Base-by-base conservation (phyloP, 495 filamentous ascomycete species). In the Aspergillus saccharolyticus region DNA sequence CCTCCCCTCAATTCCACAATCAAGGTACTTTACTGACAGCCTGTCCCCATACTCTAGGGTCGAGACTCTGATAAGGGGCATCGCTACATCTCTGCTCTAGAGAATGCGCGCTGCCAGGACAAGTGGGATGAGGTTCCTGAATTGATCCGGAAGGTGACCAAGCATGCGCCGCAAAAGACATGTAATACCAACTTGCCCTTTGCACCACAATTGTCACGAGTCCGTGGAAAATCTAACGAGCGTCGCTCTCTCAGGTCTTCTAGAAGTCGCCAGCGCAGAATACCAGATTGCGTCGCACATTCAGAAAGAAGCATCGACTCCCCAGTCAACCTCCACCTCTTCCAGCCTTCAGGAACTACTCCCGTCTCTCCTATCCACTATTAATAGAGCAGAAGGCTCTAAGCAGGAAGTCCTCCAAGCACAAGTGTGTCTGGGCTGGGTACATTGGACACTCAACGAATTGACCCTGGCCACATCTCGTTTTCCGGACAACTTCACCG, bases 121-220 rank as follows among this genome's bases (percentile, higher is more conserved):
- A 85, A 82, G 65, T 98, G 94, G 94, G 81, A 89, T 58, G 88
- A 88, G 25, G 81, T 97, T n/a, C 88, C 88, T 25, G 94, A 97
- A 74, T 77, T 96, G 58, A 84, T 89, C 62, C 83, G 91, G 62
- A 97, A 98, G 73, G 82, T 97, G 58, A 87, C 84, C 63, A 97
- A 97, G 66, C 93, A 97, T 81, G 90, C 91, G 58, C 87, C 91
- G 46, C 85, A 92, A 30, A 85, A 88, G 65, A 81, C 81, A 68
- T 97, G 94, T 97, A 85, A 57, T 63, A 59, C 59, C 24, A 46
- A 3, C 39, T 53, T 42, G 56, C 58, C 51, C 52, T 48, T 54
- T 57, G 42, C 17, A 43, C 48, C 46, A 25, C 48, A 55, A 16
- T 28, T 10, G 52, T 63, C 25, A 7, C 25, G 42, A 18, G 44